These are phyloP conservation scores for Coprinopsis sp. DNA, from an alignment of 768 basidiomycete species.

Conservation along the genomic window DNA sequence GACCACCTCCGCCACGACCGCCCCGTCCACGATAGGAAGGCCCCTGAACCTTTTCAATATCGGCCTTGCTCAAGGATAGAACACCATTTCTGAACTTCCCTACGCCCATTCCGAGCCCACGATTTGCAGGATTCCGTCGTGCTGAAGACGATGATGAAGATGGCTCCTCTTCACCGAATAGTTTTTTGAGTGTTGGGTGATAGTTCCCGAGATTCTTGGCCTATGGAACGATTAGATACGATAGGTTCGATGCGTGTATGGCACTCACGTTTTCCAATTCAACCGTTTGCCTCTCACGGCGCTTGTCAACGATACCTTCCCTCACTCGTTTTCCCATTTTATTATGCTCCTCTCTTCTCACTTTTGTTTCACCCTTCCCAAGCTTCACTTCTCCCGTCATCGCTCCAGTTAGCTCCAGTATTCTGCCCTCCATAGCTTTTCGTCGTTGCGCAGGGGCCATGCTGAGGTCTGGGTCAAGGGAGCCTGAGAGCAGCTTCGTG, in stretches of 20 bases:
- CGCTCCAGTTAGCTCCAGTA: slow-evolving; percentile 65
- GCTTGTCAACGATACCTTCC: slow-evolving; percentile 62
- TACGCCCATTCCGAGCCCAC: slow-evolving; percentile 74
- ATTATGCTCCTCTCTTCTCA: slow-evolving; percentile 60
- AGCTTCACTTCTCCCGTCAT: slow-evolving; percentile 61
- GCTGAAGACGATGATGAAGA: slow-evolving; percentile 20
- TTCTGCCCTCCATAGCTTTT: slow-evolving; percentile 73
- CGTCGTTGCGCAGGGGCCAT: slow-evolving; percentile 62
- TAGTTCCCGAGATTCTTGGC: slow-evolving; percentile 84
- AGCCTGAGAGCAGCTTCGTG: slow-evolving; percentile 74
- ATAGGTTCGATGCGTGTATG: slow-evolving; percentile 21
- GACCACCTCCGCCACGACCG: slow-evolving; percentile 15
- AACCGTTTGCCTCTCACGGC: slow-evolving; percentile 48
- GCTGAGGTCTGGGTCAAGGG: slow-evolving; percentile 55
- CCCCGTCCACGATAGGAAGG: slow-evolving; percentile 19
- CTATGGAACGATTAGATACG: slow-evolving; percentile 31
- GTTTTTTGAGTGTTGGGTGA: slow-evolving; percentile 69
- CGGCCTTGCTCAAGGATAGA: slow-evolving; percentile 58
- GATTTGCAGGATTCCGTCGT: slow-evolving; percentile 42
- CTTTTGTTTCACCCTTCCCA: slow-evolving; percentile 65
- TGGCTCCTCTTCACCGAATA: slow-evolving; percentile 47
- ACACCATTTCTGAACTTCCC: slow-evolving; percentile 71
- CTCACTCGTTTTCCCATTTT: slow-evolving; percentile 69
- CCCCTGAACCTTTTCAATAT: slow-evolving; percentile 41
- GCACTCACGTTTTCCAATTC: slow-evolving; percentile 63